Base-by-base conservation (phyloP, 2,329 filamentous ascomycete species). In the Penicillium hesseltinei region DNA sequence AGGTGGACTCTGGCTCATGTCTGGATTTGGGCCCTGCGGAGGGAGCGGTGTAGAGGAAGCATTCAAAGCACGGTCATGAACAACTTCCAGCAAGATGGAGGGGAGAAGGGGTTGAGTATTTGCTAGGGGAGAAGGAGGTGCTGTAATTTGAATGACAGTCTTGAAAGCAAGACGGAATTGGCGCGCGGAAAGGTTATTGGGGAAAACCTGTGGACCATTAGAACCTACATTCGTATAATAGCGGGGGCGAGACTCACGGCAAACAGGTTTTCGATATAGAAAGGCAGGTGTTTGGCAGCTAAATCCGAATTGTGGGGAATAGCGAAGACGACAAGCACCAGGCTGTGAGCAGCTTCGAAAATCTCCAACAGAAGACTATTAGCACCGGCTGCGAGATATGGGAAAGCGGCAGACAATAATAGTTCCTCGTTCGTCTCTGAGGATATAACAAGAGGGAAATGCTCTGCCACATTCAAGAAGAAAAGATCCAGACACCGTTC, bases 121-220 rank as follows among this genome's bases (percentile, higher is more conserved):
- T 35, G 89, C 86, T 40, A 95, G 82, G 1, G 86, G 83, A 38
- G 89, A 91, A 0, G 92, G 92, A 3, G 92, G 91, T 3, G 89
- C 88, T 11, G 91, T 86, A 58, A 95, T 88, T 66, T 89, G 88
- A 73, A 96, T 85, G 45, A 96, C 80, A 2, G 91, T 93, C 71
- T 88, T 90, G 79, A 96, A 92, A 11, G 92, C 92, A 10, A 96
- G 81, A 31, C 92, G 85, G 78, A 97, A 96, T 71, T 97, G 92
- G 17, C 92, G 86, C 0, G 90, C 82, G 0, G 90, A 92, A 21
- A 96, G 85, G 57, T 88, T 88, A 1, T 80, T 72, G 0, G 92
- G 92, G 73, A 96, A 96, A 0, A 91, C 87, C 68, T 80, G 45
- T 19, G 33, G 6, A 39, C 0, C 3, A 39, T 59, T 42, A 59